These are phyloP conservation scores for Fragaria iinumae DNA, from an alignment of 306 rosid genomes.

Conservation along the genomic window DNA sequence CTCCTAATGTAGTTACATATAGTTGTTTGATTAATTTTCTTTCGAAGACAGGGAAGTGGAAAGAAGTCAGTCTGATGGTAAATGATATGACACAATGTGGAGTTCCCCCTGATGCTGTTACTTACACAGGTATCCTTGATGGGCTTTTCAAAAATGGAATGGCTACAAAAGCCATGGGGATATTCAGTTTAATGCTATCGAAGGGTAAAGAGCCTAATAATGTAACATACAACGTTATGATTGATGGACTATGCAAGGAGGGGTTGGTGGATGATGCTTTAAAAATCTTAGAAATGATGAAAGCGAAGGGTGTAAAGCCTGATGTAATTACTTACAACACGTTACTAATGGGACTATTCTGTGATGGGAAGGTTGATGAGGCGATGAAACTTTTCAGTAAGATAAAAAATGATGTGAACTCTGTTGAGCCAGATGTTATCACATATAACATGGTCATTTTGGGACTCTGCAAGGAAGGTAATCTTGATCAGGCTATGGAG, in stretches of 20 bases:
- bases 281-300: slow-evolving; percentile 54
- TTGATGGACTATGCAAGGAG: slow-evolving; percentile 75
- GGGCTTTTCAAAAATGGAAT: slow-evolving; percentile 78
- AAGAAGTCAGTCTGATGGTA: slow-evolving; percentile 55
- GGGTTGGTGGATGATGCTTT: slow-evolving; percentile 57
- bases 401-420: slow-evolving; percentile 42
- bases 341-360: slow-evolving; percentile 58
- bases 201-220: slow-evolving; percentile 62
- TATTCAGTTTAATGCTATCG: slow-evolving; percentile 57
- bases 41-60: slow-evolving; percentile 59
- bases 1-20: slow-evolving; percentile 65
- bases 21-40: slow-evolving; percentile 59
- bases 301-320: slow-evolving; percentile 62
- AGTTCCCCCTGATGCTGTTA: slow-evolving; percentile 51
- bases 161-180: slow-evolving; percentile 42
- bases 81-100: slow-evolving; percentile 53
- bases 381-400: slow-evolving; percentile 54
- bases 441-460: slow-evolving; percentile 52
- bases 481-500: slow-evolving; percentile 43
- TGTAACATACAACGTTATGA: slow-evolving; percentile 60
- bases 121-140: slow-evolving; percentile 59
- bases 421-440: slow-evolving; percentile 48
- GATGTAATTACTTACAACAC: slow-evolving; percentile 66
- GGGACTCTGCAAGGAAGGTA: slow-evolving; percentile 63
- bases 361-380: slow-evolving; percentile 52